phyloP scores from a whole-genome alignment of 2,329 filamentous ascomycete genomes.

The Blastomyces gilchristii region DNA sequence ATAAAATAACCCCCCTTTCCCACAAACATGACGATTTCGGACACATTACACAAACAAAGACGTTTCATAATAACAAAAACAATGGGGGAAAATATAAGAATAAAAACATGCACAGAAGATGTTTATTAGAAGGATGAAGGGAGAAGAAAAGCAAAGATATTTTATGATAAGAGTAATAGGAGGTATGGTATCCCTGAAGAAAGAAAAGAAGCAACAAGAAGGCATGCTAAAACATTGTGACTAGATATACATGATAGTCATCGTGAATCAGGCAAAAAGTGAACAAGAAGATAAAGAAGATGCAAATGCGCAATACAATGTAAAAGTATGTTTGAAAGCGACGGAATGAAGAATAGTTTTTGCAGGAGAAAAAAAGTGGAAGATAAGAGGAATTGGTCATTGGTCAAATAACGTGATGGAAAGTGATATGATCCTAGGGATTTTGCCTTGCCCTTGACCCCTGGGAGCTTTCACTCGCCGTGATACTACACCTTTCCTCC shows the following conservation, averaged over 20 bases:
- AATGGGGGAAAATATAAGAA: neutral
- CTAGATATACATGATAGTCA: conserved; percentile 3
- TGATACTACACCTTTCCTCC: conserved; percentile 24
- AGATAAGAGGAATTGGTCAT: neutral
- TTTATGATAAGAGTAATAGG: neutral
- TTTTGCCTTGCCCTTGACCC: neutral
- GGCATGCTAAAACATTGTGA: neutral
- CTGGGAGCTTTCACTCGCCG: neutral
- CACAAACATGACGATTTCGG: neutral
- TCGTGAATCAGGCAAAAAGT: neutral
- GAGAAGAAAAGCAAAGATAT: neutral
- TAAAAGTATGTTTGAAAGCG: neutral
- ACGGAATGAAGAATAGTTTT: neutral
- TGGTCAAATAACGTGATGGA: neutral
- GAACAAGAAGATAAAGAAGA: neutral
- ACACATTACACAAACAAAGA: neutral
- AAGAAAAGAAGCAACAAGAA: neutral
- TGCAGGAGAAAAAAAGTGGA: neutral
- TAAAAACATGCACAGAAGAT: neutral
- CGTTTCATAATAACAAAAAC: neutral
- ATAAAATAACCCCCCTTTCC: neutral
- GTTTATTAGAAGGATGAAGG: neutral
- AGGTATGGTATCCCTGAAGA: neutral
- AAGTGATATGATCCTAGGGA: neutral
- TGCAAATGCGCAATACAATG: neutral